Base-by-base conservation (phyloP, 495 filamentous ascomycete genomes). In the Pyronema domesticum region DNA sequence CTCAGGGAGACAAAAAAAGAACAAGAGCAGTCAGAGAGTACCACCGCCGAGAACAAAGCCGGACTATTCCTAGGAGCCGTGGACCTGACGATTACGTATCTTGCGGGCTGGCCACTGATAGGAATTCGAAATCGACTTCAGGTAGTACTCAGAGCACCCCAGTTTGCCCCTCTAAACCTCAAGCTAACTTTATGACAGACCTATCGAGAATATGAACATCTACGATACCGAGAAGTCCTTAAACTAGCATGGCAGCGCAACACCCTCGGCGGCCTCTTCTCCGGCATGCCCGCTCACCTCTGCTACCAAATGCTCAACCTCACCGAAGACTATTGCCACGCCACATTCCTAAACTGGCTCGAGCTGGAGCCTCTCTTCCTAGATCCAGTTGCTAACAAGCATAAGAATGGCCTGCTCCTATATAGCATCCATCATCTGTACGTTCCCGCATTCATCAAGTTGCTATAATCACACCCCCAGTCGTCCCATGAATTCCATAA, bases 201-300 rank as follows among this genome's bases (percentile, higher is more conserved):
- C 9, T 65, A 64, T 45, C 11, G 19, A 13, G 30, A n/a, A 13
- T 50, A 50, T 36, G 47, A 34, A 17, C 59, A 61, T 11, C 13
- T 59, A 11, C 51, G 51, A n/a, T 65, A 65, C 51, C 35, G 47
- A 42, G 59, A 65, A 46, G 56, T 62, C 8, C 46, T 65, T 40
- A 18, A 55, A 44, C 52, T 62, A 45, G 37, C 63, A 15, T 65
- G 57, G 54, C 34, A 34, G n/a, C 56, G 44, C n/a, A 61, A 60
- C 39, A 55, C 51, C 45, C 54, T 65, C 17, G 57, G 59, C 10
- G 59, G 55, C 33, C 39, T 59, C 47, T 58, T 65, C 17, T 54
- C 62, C 4, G 63, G 63, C 19, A 62, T 65, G 62, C 63, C 63
- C 7, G 63, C 62, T 23, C 63, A 65, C 52, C 37, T 65, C 17